Evolutionary conservation across 75 land plant species (phyloP), one percentile per base, ranked within the genome.

Genomic region (Isoetes taiwanensis): DNA sequence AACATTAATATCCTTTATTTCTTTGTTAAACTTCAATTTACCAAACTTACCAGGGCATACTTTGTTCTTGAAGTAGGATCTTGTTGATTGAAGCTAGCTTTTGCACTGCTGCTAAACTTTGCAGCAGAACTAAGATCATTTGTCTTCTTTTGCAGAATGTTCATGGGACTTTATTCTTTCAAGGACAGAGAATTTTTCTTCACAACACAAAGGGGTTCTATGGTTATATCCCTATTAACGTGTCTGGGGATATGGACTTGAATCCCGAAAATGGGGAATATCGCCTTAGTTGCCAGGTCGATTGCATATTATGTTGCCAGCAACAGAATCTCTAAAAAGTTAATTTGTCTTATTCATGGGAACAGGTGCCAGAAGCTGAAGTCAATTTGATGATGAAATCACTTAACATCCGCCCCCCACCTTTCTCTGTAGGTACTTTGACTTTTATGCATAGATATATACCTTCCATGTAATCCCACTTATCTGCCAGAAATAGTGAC

Each of bases 201-300:
- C 86, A 93, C 67, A 84, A 83, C 64, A 66, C 86, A 28, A 73
- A 73, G 52, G 89, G 98, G 32, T 75, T 71, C 61, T 93, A 82
- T 80, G 98, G 98, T 70, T 75, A 66, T 59, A 76, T 78, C 59
- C 98, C 96, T 20, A 58, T 93, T 53, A 81, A 84, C 61, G 90
- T 80, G 46, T 84, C 98, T 66, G 98, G 98, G 28, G 96, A 84
- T 55, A 89, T 93, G 72, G 98, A 94, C 41, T 70, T 93, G 40
- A 71, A 88, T 67, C 98, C 98, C 1, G 89, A 91, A 46, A 82
- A 82, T 69, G 98, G 98, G 54, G 96, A 88, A 30, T 93, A 81
- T 71, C 98, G 86, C 60, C 64, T 93, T 3, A 82, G 84, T 77
- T 88, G 98, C 58, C 96, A 93, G 90, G 96, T 88, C 31, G 30